Evolutionary conservation across 2,329 filamentous ascomycete species (phyloP), one percentile per base, ranked within the genome.

Genomic region (Calonectria pseudoreteaudii): DNA sequence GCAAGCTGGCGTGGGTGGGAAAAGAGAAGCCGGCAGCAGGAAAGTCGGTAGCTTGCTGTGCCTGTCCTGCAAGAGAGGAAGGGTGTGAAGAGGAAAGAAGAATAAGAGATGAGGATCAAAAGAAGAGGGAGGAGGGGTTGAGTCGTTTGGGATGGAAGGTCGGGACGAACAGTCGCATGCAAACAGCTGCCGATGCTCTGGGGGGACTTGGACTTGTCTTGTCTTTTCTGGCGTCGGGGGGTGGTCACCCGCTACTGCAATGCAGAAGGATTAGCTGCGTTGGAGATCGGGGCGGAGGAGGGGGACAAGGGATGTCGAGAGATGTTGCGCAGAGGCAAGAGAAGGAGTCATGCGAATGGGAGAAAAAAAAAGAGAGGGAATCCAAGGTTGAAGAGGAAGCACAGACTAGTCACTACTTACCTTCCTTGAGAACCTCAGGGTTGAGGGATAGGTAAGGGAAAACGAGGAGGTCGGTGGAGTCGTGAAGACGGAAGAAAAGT

Each of bases 381-480:
- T 82, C 81, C 80, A 82, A 78, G 80, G 81, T 38, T 50, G 79
- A 79, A 79, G 81, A 79, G 74, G 75, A 79, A 78, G 81, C 74
- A 71, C 67, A 67, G 68, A 53, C 64, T 66, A 31, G 71, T 58
- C 52, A 65, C 64, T 74, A 72, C 74, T 75, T 71, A 72, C 74
- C 71, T 75, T 75, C 68, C 71, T 74, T 53, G 44, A 52, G 67
- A 75, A 64, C 74, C 74, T 74, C 68, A 79, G 81, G 81, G 81
- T 79, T 79, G 81, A 77, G 80, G 81, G 66, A 71, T 70, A 75
- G 75, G 72, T 69, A 72, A 75, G 75, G 72, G 78, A 81, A 80
- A 80, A 79, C 78, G 79, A 82, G 80, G 82, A 82, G 81, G 81
- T 83, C 82, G 82, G 81, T 77, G 80, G 76, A 81, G 80, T 82